Percentiles rank a stretch among this genome's conserved stretches.
phyloP scores from a whole-genome alignment of 768 basidiomycete genomes.

The Lyophyllum shimeji region DNA sequence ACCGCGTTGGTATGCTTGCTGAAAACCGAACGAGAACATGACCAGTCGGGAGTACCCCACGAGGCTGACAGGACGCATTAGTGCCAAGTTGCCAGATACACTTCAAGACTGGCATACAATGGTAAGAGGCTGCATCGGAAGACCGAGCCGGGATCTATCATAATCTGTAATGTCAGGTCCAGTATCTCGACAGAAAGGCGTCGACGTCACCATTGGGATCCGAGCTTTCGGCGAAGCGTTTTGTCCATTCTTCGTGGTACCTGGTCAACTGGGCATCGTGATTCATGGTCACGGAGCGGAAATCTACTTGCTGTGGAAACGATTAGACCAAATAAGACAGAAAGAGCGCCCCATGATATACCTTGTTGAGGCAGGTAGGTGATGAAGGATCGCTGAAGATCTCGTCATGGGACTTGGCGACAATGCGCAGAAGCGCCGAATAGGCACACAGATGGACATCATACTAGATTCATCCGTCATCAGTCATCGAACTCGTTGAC shows the following conservation, averaged over 20 bases:
- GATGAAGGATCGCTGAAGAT: constrained; percentile 71
- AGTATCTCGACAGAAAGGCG: neutral
- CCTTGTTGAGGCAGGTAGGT: constrained; percentile 72
- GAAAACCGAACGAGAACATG: constrained; percentile 87
- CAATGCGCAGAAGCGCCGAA: constrained; percentile 65
- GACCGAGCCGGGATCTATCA: constrained; percentile 51
- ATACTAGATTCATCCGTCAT: constrained; percentile 39
- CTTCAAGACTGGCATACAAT: constrained; percentile 51
- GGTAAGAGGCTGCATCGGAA: constrained; percentile 71
- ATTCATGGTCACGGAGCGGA: constrained; percentile 57
- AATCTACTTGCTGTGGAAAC: constrained; percentile 57
- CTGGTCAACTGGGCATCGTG: constrained; percentile 57
- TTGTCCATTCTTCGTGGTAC: constrained; percentile 69
- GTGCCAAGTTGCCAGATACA: neutral
- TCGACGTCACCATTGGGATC: constrained; percentile 50
- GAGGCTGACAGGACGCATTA: constrained; percentile 41
- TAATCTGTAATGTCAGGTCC: constrained; percentile 3
- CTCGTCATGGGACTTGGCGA: constrained; percentile 73
- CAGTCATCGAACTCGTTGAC: constrained; percentile 3
- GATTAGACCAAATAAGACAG: constrained; percentile 7
- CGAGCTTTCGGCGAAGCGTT: constrained; percentile 57
- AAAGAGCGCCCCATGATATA: constrained; percentile 20
- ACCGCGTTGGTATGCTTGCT: constrained; percentile 75
- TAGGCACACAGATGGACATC: constrained; percentile 79
- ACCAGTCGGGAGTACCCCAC: constrained; percentile 78